Evolutionary conservation across 768 basidiomycete genomes (phyloP).

Genomic region (Phanerodontia chrysosporium): DNA sequence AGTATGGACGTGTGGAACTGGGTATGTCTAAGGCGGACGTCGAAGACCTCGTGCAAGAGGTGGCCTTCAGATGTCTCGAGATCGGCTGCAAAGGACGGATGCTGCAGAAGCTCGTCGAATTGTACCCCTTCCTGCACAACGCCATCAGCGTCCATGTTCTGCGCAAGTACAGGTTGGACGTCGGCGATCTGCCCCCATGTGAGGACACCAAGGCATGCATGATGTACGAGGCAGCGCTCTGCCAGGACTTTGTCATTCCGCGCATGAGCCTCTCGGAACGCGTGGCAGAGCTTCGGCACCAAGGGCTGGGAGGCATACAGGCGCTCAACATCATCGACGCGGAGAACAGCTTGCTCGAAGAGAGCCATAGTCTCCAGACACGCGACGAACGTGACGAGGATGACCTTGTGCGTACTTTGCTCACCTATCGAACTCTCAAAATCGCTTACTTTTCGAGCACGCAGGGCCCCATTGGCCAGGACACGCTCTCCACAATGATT

Average conservation of each 20-base stretch:
- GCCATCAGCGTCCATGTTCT: conserved; percentile 43
- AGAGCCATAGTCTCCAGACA: background rate
- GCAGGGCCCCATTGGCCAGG: conserved; percentile 70
- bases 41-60: conserved; percentile 50
- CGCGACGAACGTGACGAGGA: conserved; percentile 3
- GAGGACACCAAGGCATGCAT: conserved; percentile 45
- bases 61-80: conserved; percentile 55
- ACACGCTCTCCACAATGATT: conserved; percentile 70
- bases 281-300: background rate
- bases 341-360: background rate
- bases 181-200: conserved; percentile 53
- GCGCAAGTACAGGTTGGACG: conserved; percentile 44
- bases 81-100: conserved; percentile 69
- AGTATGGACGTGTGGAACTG: conserved; percentile 44
- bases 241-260: conserved; percentile 41
- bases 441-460: conserved; percentile 1
- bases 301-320: background rate
- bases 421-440: background rate
- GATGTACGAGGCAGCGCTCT: conserved; percentile 47
- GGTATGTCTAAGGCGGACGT: conserved; percentile 41
- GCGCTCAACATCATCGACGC: background rate
- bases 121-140: conserved; percentile 38
- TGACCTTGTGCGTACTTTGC: conserved; percentile 12
- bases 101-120: conserved; percentile 51
- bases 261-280: background rate